These are phyloP conservation scores for Magnaporthiopsis incrustans DNA, from an alignment of 2,329 filamentous ascomycete genomes.

Conservation along the genomic window DNA sequence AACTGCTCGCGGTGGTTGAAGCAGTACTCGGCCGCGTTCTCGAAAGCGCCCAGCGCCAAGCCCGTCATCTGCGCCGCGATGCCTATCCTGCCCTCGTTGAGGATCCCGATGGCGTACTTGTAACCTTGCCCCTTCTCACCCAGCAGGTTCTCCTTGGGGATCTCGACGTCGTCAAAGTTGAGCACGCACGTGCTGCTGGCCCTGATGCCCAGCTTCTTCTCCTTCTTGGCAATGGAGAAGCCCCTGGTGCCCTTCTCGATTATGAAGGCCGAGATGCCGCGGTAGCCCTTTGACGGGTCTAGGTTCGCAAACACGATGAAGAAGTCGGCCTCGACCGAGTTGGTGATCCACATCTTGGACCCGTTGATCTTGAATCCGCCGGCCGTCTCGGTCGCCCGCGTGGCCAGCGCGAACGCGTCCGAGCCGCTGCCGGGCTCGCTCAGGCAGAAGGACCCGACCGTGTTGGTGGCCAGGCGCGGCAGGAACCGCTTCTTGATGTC, in stretches of 20 bases:
- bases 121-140: conserved; percentile 88
- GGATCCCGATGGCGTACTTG: conserved; percentile 89
- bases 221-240: conserved; percentile 96
- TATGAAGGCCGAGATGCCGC: conserved; percentile 92
- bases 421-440: conserved; percentile 90
- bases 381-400: conserved; percentile 76
- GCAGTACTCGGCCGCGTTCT: conserved; percentile 88
- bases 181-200: conserved; percentile 95
- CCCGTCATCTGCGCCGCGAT: conserved; percentile 99
- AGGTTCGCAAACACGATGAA: conserved; percentile 99
- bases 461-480: conserved; percentile 81
- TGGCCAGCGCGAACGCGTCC: conserved; percentile 91
- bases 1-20: conserved; percentile 99
- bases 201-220: conserved; percentile 97
- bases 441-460: conserved; percentile 86
- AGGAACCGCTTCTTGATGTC: conserved; percentile 78
- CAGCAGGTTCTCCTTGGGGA: conserved; percentile 81
- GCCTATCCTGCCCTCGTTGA: conserved; percentile 96
- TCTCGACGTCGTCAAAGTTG: conserved; percentile 92
- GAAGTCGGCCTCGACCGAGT: conserved; percentile 85
- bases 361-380: conserved; percentile 82
- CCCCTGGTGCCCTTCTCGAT: conserved; percentile 84
- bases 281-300: conserved; percentile 86
- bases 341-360: conserved; percentile 99
- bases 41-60: conserved; percentile 85